Evolutionary conservation across 2,329 filamentous ascomycete species (phyloP), one percentile per base, ranked within the genome.

Genomic region (Fusarium solani-melongenae): DNA sequence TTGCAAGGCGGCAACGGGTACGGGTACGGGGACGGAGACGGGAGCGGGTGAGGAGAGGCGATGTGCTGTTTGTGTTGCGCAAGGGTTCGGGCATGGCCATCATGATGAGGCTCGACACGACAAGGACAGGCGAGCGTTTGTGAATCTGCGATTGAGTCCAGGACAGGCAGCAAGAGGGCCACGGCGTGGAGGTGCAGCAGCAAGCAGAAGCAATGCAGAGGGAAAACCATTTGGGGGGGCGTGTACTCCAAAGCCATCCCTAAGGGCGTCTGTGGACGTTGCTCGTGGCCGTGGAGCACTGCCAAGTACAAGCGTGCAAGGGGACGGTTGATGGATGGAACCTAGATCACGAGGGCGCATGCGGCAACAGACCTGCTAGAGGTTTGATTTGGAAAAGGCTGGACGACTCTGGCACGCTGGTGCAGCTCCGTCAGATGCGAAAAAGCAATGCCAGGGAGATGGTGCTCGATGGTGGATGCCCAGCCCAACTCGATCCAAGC

Each of bases 311-410:
- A 64, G 55, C 29, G 66, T 73, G 71, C 69, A 76, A 76, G 74
- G 74, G 72, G 55, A 76, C 58, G 46, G 66, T 51, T 39, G 46
- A 63, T 64, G 64, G 64, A 71, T 67, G 55, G 72, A 56, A 59
- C 57, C 69, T 36, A 75, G 59, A 71, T 69, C 57, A 65, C 59
- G 39, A 60, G 62, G 64, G 71, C 66, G 64, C 74, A 67, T 74
- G 69, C 68, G 67, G 69, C 31, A 65, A 67, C 39, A 49, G 58
- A 56, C 60, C 69, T 69, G 46, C 58, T 58, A 64, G 46, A 61
- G 44, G 56, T 67, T 74, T 67, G 69, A 75, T 74, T 75, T 76
- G 71, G 74, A 73, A 76, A 77, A 76, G 76, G 71, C 64, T 76
- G 63, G 73, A 58, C 61, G 59, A 41, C 31, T 64, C 33, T 76